Base-by-base conservation (phyloP, 257 asterid genomes). In the Solanum pennellii region DNA sequence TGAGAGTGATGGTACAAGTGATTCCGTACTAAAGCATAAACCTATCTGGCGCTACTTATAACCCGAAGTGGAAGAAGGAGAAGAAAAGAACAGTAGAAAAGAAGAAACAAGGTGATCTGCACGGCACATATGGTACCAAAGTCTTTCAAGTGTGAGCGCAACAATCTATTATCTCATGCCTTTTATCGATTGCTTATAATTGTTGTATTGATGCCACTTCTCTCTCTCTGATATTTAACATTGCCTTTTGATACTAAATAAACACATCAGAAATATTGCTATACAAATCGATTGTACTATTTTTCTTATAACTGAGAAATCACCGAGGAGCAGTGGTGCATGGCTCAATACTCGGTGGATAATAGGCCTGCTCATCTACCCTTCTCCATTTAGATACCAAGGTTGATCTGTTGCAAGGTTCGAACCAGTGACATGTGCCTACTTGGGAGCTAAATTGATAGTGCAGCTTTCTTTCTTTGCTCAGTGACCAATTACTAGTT, bases 91-190 rank as follows among this genome's bases (percentile, higher is more conserved):
- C 86, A 88, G 60, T 83, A 86, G 91, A 87, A 85, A 91, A 91
- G 92, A 93, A 89, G 91, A 94, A 90, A 88, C 94, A 86, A 66
- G 99, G 98, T 86, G 93, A 91, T 89, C 86, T 97, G 80, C 91
- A 89, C 90, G 94, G 98, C 89, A 96, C 98, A 72, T 97, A 93
- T 83, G 98, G 98, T 89, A 97, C 99, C 39, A 93, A 98, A 92
- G 97, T 97, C 69, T 93, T 97, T 91, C 99, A 98, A 84, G 98
- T 97, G 99, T 96, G 89, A 94, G 98, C 89, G 87, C 89, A 77
- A 72, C 45, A 72, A 74, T 84, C 85, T 68, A 60, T 87, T 56
- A 60, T 84, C 68, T 33, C 56, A 39, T 4, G 4, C 45, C 52
- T 74, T 29, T 41, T 29, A 11, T 49, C 29, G 18, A 47, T 80